Percentiles rank a stretch among this genome's conserved stretches.
Evolutionary conservation across 495 filamentous ascomycete species (phyloP).

Genomic region (Usnea hakonensis): DNA sequence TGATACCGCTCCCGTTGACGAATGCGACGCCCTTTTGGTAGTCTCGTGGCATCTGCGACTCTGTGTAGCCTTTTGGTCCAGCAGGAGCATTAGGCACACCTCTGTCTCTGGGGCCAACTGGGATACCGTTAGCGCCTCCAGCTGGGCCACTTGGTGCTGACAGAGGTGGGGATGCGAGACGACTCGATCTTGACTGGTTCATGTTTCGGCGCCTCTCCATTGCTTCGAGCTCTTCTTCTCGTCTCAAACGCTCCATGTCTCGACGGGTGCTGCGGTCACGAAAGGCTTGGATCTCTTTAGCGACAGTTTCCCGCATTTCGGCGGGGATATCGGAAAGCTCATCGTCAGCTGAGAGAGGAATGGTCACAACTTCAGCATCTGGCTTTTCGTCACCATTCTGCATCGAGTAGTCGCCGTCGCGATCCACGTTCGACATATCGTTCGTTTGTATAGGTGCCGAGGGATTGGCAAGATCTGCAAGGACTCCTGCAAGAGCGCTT

Average conservation of each 20-base stretch:
- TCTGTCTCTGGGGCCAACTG: slow-evolving; percentile 71
- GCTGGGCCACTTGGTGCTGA: slow-evolving; percentile 64
- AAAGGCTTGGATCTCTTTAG: slow-evolving; percentile 90
- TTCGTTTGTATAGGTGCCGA: slow-evolving; percentile 41
- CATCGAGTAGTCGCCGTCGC: slow-evolving; percentile 68
- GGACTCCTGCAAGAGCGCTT: slow-evolving; percentile 52
- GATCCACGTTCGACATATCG: slow-evolving; percentile 41
- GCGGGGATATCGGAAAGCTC: slow-evolving; percentile 92
- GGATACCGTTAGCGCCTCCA: slow-evolving; percentile 72
- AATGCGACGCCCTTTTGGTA: slow-evolving; percentile 80
- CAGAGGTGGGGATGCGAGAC: slow-evolving; percentile 60
- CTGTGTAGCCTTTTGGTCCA: slow-evolving; percentile 64
- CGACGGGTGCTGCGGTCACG: slow-evolving; percentile 78
- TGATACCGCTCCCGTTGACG: slow-evolving; percentile 70
- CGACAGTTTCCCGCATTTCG: slow-evolving; percentile 94
- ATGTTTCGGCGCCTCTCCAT: slow-evolving; percentile 68
- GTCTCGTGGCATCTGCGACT: slow-evolving; percentile 65
- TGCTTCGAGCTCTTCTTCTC: slow-evolving; percentile 88
- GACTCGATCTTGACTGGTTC: slow-evolving; percentile 53
- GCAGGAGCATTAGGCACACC: slow-evolving; percentile 68
- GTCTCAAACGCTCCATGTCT: slow-evolving; percentile 76
- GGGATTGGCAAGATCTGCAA: slow-evolving; percentile 69
- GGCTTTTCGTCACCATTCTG: slow-evolving; percentile 50
- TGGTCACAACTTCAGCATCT: slow-evolving; percentile 81
- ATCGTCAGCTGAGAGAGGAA: slow-evolving; percentile 82